phyloP scores from a whole-genome alignment of 257 asterid species.

The Solanum chilense region DNA sequence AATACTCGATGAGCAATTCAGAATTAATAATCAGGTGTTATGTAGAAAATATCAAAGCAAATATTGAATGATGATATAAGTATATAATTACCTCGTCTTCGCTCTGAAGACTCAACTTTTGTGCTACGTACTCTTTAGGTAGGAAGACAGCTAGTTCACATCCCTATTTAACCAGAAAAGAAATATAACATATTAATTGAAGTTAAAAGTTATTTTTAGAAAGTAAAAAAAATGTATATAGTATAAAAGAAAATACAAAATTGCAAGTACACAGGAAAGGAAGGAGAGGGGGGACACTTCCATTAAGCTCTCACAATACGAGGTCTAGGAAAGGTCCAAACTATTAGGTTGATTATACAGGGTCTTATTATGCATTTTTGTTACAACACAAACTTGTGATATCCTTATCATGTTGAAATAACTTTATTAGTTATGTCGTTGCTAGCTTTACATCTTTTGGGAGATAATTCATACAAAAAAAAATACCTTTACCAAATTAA shows the following conservation, averaged over 20 bases:
- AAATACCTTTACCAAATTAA: neutral
- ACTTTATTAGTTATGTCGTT: neutral
- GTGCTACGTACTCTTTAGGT: conserved; percentile 3
- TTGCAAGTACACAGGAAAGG: too few relatives aligned
- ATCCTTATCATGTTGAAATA: neutral
- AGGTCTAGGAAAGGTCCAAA: too few relatives aligned
- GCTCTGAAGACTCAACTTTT: neutral
- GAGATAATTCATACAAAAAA: neutral
- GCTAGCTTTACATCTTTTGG: neutral
- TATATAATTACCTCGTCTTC: conserved; percentile 3
- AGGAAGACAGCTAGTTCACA: neutral
- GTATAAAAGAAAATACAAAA: too few relatives aligned
- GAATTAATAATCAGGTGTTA: neutral
- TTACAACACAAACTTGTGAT: neutral
- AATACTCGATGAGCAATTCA: neutral
- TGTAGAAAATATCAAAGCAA: neutral
- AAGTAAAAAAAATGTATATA: too few relatives aligned
- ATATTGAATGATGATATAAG: neutral
- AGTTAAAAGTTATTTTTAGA: too few relatives aligned
- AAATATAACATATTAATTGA: neutral
- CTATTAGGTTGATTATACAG: too few relatives aligned
- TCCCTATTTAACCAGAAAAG: neutral
- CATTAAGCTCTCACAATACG: too few relatives aligned
- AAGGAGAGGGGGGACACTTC: too few relatives aligned
- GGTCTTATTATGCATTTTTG: too few relatives aligned